Percentiles rank a stretch among this genome's conserved stretches.
phyloP scores from a whole-genome alignment of 106 monocot genomes.

The Allium fistulosum region DNA sequence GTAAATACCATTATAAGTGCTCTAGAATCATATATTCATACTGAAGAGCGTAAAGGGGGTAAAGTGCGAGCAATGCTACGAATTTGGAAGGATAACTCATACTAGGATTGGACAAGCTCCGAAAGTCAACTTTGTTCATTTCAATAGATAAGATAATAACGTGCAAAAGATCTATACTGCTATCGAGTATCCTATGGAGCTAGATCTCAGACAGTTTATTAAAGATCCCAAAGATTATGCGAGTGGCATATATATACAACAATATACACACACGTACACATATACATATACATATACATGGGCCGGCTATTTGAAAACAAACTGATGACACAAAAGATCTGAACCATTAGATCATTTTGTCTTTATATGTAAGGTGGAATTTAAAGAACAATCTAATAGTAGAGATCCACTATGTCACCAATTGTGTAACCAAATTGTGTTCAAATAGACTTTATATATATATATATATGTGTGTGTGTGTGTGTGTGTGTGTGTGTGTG shows the following conservation, averaged over 20 bases:
- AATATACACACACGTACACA: too few relatives aligned
- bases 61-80: constrained; percentile 59
- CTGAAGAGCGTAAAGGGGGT: constrained; percentile 56
- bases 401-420: too few relatives aligned
- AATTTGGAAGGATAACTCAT: constrained; percentile 46
- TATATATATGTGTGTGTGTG: too few relatives aligned
- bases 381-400: too few relatives aligned
- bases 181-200: constrained; percentile 48
- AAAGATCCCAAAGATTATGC: constrained; percentile 23
- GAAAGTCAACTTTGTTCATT: constrained; percentile 49
- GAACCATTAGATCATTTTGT: too few relatives aligned
- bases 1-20: constrained; percentile 37
- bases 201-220: constrained; percentile 56
- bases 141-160: constrained; percentile 55
- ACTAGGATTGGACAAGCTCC: constrained; percentile 57
- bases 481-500: too few relatives aligned
- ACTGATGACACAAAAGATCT: too few relatives aligned
- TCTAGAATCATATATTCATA: constrained; percentile 52
- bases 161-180: constrained; percentile 43
- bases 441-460: too few relatives aligned
- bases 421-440: too few relatives aligned
- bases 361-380: too few relatives aligned
- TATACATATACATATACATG: too few relatives aligned
- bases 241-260: neutral
- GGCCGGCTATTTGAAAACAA: too few relatives aligned